A percentile compares a stretch with the other conserved stretches of the same genome.
phyloP scores from a whole-genome alignment of 2,329 filamentous ascomycete genomes.

The Alternaria brassicicola region DNA sequence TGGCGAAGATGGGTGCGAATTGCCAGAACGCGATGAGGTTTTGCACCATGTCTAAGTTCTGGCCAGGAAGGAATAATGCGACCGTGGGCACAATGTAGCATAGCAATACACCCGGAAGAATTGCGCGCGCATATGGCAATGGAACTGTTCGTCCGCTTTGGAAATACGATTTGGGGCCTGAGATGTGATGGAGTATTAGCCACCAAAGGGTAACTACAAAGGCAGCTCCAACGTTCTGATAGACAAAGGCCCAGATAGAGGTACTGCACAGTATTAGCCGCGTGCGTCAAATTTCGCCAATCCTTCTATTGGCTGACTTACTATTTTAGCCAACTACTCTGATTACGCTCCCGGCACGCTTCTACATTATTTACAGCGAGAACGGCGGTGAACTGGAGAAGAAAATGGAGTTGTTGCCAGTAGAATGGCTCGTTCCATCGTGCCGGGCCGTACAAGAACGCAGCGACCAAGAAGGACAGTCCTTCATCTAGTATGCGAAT shows the following conservation, averaged over 20 bases:
- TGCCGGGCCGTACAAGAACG: slow-evolving; percentile 17
- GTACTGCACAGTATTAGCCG: slow-evolving; percentile 8
- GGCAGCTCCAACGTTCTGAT: slow-evolving; percentile 25
- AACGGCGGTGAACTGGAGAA: slow-evolving; percentile 12
- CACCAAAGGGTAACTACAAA: slow-evolving; percentile 21
- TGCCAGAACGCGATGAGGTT: slow-evolving; percentile 24
- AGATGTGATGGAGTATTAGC: slow-evolving; percentile 14
- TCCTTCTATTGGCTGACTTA: not conserved
- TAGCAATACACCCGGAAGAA: slow-evolving; percentile 16
- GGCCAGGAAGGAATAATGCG: slow-evolving; percentile 15
- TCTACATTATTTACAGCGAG: slow-evolving; percentile 21
- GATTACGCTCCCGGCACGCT: slow-evolving; percentile 22
- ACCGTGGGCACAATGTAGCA: slow-evolving; percentile 22
- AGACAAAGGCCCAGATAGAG: slow-evolving; percentile 15
- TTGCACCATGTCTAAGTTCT: slow-evolving; percentile 5
- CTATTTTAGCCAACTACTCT: slow-evolving; percentile 26
- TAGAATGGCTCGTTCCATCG: slow-evolving; percentile 21
- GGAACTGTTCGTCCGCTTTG: slow-evolving; percentile 20
- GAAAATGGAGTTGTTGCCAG: slow-evolving; percentile 27
- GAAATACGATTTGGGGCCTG: slow-evolving; percentile 20
- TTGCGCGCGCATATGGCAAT: slow-evolving; percentile 17
- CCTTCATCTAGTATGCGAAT: slow-evolving; percentile 13
- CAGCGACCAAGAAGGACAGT: slow-evolving; percentile 18
- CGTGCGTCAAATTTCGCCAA: not conserved
- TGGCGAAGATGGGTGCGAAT: slow-evolving; percentile 18